Evolutionary conservation across 2,329 filamentous ascomycete genomes (phyloP).

Genomic region (Pseudogymnoascus sp.): DNA sequence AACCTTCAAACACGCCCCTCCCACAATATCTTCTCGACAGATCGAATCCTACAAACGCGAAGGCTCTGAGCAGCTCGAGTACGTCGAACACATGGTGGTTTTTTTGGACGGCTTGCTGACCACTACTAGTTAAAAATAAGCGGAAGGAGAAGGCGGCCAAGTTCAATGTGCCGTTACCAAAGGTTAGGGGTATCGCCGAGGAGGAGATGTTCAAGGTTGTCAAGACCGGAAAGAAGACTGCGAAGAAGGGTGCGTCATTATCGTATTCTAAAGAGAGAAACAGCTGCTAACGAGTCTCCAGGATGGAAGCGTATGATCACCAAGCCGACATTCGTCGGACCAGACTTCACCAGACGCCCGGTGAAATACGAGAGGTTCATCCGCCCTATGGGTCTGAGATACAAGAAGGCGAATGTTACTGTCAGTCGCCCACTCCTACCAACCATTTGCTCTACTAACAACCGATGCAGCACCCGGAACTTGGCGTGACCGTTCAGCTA

Average conservation of each 20-base stretch:
- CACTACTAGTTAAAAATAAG: slow-evolving; percentile 68
- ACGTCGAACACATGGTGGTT: background rate
- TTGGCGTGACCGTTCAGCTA: slow-evolving; percentile 77
- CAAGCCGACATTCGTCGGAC: slow-evolving; percentile 79
- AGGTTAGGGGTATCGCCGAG: slow-evolving; percentile 84
- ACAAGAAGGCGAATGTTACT: slow-evolving; percentile 66
- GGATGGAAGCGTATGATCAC: slow-evolving; percentile 48
- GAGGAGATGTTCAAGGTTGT: slow-evolving; percentile 96
- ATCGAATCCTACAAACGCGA: slow-evolving; percentile 42
- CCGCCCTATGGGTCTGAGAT: slow-evolving; percentile 64
- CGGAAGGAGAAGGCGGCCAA: slow-evolving; percentile 83
- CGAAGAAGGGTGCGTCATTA: slow-evolving; percentile 55
- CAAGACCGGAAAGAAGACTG: slow-evolving; percentile 85
- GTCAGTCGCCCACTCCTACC: slow-evolving; percentile 34
- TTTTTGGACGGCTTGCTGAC: background rate
- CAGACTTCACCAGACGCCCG: slow-evolving; percentile 77
- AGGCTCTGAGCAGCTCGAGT: slow-evolving; percentile 67
- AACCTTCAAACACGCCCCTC: slow-evolving; percentile 65
- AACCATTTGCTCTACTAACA: background rate
- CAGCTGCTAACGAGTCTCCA: background rate
- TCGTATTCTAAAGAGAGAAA: background rate
- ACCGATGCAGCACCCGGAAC: slow-evolving; percentile 44
- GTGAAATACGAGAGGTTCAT: slow-evolving; percentile 67
- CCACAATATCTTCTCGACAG: slow-evolving; percentile 88
- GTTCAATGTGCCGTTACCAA: slow-evolving; percentile 82